Base-by-base conservation (phyloP, 495 filamentous ascomycete species). In the Penicillium desertorum region DNA sequence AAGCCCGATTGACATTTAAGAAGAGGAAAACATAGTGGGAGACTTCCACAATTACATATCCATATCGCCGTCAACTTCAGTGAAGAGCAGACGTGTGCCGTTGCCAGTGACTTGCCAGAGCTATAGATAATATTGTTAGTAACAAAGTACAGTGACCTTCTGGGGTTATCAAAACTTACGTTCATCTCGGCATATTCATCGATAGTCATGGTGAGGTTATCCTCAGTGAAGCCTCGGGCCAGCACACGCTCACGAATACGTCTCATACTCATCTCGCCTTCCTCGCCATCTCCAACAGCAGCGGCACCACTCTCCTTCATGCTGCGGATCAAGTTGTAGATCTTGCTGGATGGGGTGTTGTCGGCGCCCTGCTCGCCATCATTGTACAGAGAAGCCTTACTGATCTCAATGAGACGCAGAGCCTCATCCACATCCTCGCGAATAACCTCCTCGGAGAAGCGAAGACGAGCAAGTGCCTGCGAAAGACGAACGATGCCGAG, bases 351-450 rank as follows among this genome's bases (percentile, higher is more conserved):
- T 4, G 91, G 86, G 46, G 88, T 96, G 60, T 91, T 83, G 64
- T 93, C 88, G 10, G 82, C 73, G 16, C 78, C 78, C 4, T 75
- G 60, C 45, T 77, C 70, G 49, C 81, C 80, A 54, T 92, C 87
- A 30, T 84, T 84, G 62, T 88, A 84, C 56, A 98, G 75, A 47
- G 85, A 89, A 34, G 95, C 87, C 76, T 96, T 96, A 73, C 88
- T 92, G 32, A 95, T 90, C 66, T 97, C 91, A 27, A 96, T 81
- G 27, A 98, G 82, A 37, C 94, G 83, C 51, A 98, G 76, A 1
- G 94, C 95, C 73, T 98, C 94, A 63, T 98, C 94, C 5, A 97
- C 91, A 68, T 98, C 94, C 57, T 97, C 92, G 20, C 88, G 85
- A 30, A 90, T 87, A 14, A 98, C 95, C 37, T 80, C 77, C 36